phyloP scores from a whole-genome alignment of 257 asterid genomes.

The Thymus mandschuricus region DNA sequence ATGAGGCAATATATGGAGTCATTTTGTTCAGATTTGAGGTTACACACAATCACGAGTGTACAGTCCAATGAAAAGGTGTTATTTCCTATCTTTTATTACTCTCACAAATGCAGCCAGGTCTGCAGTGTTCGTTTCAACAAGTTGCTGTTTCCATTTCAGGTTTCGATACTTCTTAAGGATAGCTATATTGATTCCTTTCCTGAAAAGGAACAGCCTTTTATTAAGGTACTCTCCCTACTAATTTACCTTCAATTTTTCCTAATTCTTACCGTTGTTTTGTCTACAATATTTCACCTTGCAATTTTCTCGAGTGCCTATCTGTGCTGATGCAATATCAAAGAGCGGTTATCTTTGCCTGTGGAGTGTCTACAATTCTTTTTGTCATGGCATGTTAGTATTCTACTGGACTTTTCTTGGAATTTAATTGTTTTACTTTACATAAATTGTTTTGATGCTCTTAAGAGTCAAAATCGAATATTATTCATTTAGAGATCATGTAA shows the following conservation, averaged over 20 bases:
- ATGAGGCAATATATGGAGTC: constrained; percentile 75
- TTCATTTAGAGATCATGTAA: background rate
- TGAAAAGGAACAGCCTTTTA: constrained; percentile 59
- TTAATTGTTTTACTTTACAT: too few relatives aligned
- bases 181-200: constrained; percentile 84
- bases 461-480: too few relatives aligned
- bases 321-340: background rate
- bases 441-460: too few relatives aligned
- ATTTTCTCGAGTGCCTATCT: background rate
- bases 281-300: constrained; percentile 4
- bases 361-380: too few relatives aligned
- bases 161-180: constrained; percentile 81
- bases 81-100: constrained; percentile 20
- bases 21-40: constrained; percentile 78
- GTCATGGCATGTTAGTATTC: too few relatives aligned
- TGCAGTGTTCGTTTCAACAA: constrained; percentile 24
- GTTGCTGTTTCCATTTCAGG: constrained; percentile 53
- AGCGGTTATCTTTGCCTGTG: background rate
- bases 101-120: background rate
- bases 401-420: too few relatives aligned
- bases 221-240: constrained; percentile 57
- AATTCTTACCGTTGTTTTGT: background rate
- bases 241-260: background rate
- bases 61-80: constrained; percentile 82
- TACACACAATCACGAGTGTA: constrained; percentile 81